These are phyloP conservation scores for Ogataea corticis DNA, from an alignment of 805 yeast species.

Conservation along the genomic window DNA sequence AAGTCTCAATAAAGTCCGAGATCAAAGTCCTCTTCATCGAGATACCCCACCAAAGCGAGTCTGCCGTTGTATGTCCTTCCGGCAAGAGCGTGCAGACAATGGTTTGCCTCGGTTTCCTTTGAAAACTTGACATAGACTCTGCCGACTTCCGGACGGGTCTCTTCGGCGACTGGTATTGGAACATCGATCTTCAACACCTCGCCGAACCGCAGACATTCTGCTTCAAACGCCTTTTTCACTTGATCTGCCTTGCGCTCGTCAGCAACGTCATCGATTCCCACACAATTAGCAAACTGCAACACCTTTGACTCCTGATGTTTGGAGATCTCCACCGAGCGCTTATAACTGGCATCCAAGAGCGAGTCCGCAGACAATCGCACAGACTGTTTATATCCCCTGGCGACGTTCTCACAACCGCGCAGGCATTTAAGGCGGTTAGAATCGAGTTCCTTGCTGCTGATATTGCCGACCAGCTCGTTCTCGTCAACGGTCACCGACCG, in stretches of 20 bases:
- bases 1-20: slow-evolving; percentile 28
- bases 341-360: slow-evolving; percentile 17
- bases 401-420: slow-evolving; percentile 39
- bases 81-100: slow-evolving; percentile 55
- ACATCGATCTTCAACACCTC: slow-evolving; percentile 53
- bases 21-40: slow-evolving; percentile 60
- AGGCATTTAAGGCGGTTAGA: slow-evolving; percentile 38
- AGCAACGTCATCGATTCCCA: slow-evolving; percentile 63
- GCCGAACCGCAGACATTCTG: slow-evolving; percentile 53
- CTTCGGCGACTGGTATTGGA: slow-evolving; percentile 54
- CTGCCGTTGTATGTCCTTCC: slow-evolving; percentile 72
- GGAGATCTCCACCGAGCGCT: slow-evolving; percentile 13
- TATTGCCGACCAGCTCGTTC: slow-evolving; percentile 32
- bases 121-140: slow-evolving; percentile 69
- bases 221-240: slow-evolving; percentile 50
- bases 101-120: slow-evolving; percentile 47
- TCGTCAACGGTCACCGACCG: slow-evolving; percentile 14
- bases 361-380: slow-evolving; percentile 22
- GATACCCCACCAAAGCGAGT: slow-evolving; percentile 63
- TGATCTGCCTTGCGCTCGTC: slow-evolving; percentile 50
- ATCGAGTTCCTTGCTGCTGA: slow-evolving; percentile 39
- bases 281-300: slow-evolving; percentile 63
- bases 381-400: slow-evolving; percentile 23
- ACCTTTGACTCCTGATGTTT: slow-evolving; percentile 43
- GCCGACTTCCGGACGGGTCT: slow-evolving; percentile 63